phyloP scores from a whole-genome alignment of 495 filamentous ascomycete genomes.

The Aspergillus nidulans region DNA sequence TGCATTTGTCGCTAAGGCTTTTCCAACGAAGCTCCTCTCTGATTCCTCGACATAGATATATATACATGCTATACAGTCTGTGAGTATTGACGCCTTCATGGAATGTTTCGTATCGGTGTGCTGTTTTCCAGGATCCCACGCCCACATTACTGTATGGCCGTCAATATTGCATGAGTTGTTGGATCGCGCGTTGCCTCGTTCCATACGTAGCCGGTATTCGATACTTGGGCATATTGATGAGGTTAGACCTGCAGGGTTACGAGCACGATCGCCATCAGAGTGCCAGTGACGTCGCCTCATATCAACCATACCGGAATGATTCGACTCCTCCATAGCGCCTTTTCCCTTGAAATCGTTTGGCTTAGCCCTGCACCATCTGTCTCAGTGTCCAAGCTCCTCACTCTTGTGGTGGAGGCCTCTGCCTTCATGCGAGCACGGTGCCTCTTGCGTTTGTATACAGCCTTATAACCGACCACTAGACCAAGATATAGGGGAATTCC shows the following conservation, averaged over 20 bases:
- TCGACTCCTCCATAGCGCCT: neutral
- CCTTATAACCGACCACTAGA: slow-evolving; percentile 66
- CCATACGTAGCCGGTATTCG: no score
- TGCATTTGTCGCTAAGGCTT: slow-evolving; percentile 8
- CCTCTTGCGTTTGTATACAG: slow-evolving; percentile 41
- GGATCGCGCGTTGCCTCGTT: no score
- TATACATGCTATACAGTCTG: neutral
- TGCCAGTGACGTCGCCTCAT: neutral
- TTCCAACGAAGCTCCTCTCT: neutral
- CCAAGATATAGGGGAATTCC: slow-evolving; percentile 72
- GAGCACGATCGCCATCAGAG: neutral
- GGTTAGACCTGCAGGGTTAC: neutral
- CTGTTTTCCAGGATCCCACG: neutral
- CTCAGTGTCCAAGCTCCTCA: neutral
- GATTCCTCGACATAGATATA: neutral
- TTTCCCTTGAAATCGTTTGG: neutral
- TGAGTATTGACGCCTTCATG: neutral
- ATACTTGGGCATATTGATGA: no score
- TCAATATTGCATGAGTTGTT: no score
- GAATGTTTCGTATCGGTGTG: neutral
- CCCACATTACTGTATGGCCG: neutral
- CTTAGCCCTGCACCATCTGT: neutral
- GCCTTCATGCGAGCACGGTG: neutral
- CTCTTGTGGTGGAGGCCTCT: neutral
- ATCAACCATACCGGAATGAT: slow-evolving; percentile 7